Percentiles rank a stretch among this genome's conserved stretches.
Conservation (phyloP, 2,329 filamentous ascomycete species). For the Clonostachys byssicola region DNA sequence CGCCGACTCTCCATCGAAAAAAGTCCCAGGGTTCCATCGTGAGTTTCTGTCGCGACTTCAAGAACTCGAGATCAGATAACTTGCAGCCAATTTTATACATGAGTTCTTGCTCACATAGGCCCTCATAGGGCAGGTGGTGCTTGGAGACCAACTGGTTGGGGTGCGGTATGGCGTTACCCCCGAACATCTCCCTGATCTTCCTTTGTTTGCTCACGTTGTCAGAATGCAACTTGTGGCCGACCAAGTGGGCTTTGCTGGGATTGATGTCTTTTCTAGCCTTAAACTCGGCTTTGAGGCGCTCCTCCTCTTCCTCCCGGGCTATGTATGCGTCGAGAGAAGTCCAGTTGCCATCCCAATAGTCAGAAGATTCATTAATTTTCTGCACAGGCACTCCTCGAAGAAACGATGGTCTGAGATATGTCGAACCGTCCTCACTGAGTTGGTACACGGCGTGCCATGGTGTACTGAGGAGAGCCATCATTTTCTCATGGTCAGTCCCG, state of each 20-base stretch:
- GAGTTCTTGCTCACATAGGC: slow-evolving; percentile 24
- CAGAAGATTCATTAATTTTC: slow-evolving; percentile 16
- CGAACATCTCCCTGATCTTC: slow-evolving; percentile 27
- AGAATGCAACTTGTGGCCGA: slow-evolving; percentile 13
- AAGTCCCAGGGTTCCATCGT: slow-evolving; percentile 31
- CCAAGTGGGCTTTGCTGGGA: background rate
- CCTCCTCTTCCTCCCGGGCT: slow-evolving; percentile 12
- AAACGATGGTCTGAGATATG: slow-evolving; percentile 13
- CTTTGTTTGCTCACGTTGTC: slow-evolving; percentile 25
- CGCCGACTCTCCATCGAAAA: slow-evolving; percentile 24
- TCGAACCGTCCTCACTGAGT: slow-evolving; percentile 11
- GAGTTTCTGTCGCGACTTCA: slow-evolving; percentile 15
- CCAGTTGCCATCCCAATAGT: slow-evolving; percentile 24
- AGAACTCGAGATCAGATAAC: slow-evolving; percentile 18
- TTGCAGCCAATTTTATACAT: slow-evolving; percentile 28
- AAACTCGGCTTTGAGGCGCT: slow-evolving; percentile 7
- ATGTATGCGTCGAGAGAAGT: slow-evolving; percentile 19
- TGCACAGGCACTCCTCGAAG: slow-evolving; percentile 17
- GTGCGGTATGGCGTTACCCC: slow-evolving; percentile 10
- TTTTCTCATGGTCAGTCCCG: background rate
- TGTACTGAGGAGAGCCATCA: slow-evolving; percentile 6
- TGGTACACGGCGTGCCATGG: slow-evolving; percentile 9
- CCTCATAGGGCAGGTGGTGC: slow-evolving; percentile 17
- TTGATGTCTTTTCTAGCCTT: background rate
- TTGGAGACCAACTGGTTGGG: slow-evolving; percentile 29